Conservation (phyloP, 176 grass and related monocot species). For the Luzula sylvatica region DNA sequence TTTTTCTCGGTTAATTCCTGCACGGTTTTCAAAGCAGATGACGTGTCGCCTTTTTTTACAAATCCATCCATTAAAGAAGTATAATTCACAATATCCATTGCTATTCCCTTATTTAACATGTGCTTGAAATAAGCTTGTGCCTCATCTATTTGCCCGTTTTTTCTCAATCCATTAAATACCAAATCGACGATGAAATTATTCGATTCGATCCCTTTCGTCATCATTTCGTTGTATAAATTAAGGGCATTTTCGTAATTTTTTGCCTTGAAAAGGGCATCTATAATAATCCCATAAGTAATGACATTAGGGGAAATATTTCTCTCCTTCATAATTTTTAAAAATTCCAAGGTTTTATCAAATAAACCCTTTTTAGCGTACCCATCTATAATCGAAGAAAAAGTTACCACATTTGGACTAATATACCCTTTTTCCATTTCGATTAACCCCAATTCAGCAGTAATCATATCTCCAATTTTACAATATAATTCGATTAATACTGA, state of each 20-base stretch:
- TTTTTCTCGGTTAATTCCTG: slow-evolving; percentile 68
- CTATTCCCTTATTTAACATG: slow-evolving; percentile 40
- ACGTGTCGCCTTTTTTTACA: slow-evolving; percentile 56
- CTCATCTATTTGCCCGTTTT: slow-evolving; percentile 51
- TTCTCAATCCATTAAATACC: slow-evolving; percentile 65
- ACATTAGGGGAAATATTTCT: slow-evolving; percentile 52
- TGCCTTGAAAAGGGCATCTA: slow-evolving; percentile 68
- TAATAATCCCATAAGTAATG: slow-evolving; percentile 66
- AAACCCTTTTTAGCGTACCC: slow-evolving; percentile 55
- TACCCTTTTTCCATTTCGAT: slow-evolving; percentile 49
- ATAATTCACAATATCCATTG: slow-evolving; percentile 60
- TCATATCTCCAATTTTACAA: slow-evolving; percentile 51
- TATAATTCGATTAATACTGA: slow-evolving; percentile 56
- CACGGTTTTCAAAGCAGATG: slow-evolving; percentile 50
- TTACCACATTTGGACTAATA: slow-evolving; percentile 51
- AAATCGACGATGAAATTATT: slow-evolving; percentile 66
- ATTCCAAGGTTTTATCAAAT: slow-evolving; percentile 35
- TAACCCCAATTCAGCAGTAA: slow-evolving; percentile 45
- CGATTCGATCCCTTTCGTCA: slow-evolving; percentile 34
- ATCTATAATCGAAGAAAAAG: slow-evolving; percentile 65
- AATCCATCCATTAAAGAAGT: slow-evolving; percentile 80
- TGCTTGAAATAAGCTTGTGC: slow-evolving; percentile 46
- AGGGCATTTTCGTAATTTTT: slow-evolving; percentile 49
- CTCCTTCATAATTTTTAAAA: slow-evolving; percentile 57
- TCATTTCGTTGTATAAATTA: slow-evolving; percentile 46